Evolutionary conservation across 1,284 basidiomycete species (phyloP).

Genomic region (Lignosus rhinocerotis): DNA sequence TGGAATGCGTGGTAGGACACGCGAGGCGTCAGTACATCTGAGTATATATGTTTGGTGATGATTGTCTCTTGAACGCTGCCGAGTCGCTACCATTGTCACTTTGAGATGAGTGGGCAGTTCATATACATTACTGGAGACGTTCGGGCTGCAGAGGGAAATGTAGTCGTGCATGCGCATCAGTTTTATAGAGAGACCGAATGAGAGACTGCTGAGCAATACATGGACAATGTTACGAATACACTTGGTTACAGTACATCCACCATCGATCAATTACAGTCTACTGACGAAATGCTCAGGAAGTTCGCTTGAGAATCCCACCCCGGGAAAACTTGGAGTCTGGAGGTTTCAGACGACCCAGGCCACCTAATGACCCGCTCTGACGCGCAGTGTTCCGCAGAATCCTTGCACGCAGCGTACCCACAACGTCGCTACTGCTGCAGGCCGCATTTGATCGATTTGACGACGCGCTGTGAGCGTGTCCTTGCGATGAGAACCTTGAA

Average conservation of each 20-base stretch:
- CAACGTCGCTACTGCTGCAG: constrained; percentile 28
- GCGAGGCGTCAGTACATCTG: no score
- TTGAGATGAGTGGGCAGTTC: no score
- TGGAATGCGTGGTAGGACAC: neutral
- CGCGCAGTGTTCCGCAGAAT: constrained; percentile 51
- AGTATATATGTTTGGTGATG: no score
- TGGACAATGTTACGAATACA: no score
- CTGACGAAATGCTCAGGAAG: neutral
- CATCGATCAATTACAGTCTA: neutral
- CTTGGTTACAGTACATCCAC: neutral
- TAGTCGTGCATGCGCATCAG: no score
- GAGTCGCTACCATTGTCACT: no score
- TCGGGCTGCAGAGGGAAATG: no score
- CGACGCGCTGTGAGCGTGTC: constrained; percentile 9
- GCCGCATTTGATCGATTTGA: constrained; percentile 9
- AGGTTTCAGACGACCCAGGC: constrained; percentile 22
- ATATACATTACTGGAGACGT: no score
- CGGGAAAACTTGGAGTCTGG: constrained; percentile 14
- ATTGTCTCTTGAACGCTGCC: no score
- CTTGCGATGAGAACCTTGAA: constrained; percentile 15
- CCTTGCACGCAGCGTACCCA: constrained; percentile 51
- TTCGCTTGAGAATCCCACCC: constrained; percentile 13
- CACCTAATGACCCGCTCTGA: constrained; percentile 14
- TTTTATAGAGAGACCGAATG: no score
- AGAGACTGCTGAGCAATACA: no score